Base-by-base conservation (phyloP, 2,329 filamentous ascomycete species). In the Penicillium sp. region DNA sequence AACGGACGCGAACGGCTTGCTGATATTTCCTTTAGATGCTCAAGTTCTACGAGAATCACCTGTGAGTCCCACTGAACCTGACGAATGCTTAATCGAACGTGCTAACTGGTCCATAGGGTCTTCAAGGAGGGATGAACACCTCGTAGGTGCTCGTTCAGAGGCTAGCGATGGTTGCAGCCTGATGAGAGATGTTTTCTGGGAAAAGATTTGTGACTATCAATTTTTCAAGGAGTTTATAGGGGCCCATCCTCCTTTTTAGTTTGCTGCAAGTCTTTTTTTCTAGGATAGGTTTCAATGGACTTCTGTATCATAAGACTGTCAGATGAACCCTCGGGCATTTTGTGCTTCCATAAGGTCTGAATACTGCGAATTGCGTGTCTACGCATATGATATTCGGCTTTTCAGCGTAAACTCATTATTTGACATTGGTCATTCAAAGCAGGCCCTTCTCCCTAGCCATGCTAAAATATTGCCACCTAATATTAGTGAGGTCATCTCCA, bases 41-140 rank as follows among this genome's bases (percentile, higher is more conserved):
- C 9, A 60, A 68, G 47, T 76, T 76, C 44, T 76, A 76, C 48
- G 73, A 76, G 57, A 57, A 63, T 31, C 72, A 76, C 56, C 59
- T 76, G 70, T 74, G 64, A 65, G 69, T 60, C 60, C 23, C 22
- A 38, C 31, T 4, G 13, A 38, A 22, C 10, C 3, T 10, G n/a
- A 3, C 16, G 1, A 22, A 24, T 11, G 16, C 13, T 20, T 14
- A 13, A n/a, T 16, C 31, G 10, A 8, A 8, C 2, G 20, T 40
- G 18, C 56, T 61, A 52, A 63, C 39, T 46, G 43, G 34, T 42
- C 43, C 47, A 6, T 31, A 67, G 68, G 40, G 65, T 69, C 28
- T 70, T 70, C 46, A 69, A 66, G 44, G 65, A 69, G 22, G 54
- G 16, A 20, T 52, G 27, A 42, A 34, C n/a, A n/a, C 13, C n/a